Evolutionary conservation across 208 protist species (phyloP).

Genomic region (Herpetomonas samuelpessoai): DNA sequence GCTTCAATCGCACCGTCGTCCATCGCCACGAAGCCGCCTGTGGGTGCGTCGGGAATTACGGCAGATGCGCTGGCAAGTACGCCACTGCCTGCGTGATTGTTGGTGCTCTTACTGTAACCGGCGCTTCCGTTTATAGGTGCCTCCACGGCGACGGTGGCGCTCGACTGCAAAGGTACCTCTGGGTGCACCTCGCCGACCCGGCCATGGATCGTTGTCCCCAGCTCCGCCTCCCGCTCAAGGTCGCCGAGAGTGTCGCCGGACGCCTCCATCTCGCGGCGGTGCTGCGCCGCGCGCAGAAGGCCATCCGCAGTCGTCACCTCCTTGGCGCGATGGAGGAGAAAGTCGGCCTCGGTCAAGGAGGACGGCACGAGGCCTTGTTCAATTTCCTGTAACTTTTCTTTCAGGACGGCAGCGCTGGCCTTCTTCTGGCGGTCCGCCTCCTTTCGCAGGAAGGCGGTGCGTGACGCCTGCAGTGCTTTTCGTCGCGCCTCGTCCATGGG

Average conservation of each 20-base stretch:
- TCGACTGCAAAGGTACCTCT: too few species aligned
- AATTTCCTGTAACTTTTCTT: slow-evolving; percentile 74
- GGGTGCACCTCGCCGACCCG: neutral
- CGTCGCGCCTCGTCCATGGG: slow-evolving; percentile 30
- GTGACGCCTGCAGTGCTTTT: slow-evolving; percentile 64
- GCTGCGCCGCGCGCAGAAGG: slow-evolving; percentile 53
- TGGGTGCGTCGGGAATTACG: neutral
- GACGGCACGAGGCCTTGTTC: slow-evolving; percentile 68
- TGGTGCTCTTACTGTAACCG: too few species aligned
- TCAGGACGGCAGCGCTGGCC: slow-evolving; percentile 57
- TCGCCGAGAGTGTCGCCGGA: slow-evolving; percentile 18
- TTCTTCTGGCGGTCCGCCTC: slow-evolving; percentile 57
- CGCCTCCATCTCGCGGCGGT: slow-evolving; percentile 43
- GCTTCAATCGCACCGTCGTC: slow-evolving; percentile 44
- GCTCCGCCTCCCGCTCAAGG: slow-evolving; percentile 6
- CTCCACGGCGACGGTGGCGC: neutral
- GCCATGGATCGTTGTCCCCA: neutral
- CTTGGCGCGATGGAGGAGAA: slow-evolving; percentile 55
- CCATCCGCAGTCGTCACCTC: slow-evolving; percentile 63
- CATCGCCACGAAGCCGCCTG: slow-evolving; percentile 55
- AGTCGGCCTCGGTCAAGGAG: slow-evolving; percentile 59
- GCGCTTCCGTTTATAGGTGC: too few species aligned
- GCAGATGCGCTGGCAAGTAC: neutral
- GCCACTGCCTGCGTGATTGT: too few species aligned
- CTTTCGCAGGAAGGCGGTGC: slow-evolving; percentile 66